Evolutionary conservation across 495 filamentous ascomycete species (phyloP).

Genomic region (Xanthoparmelia taractica): DNA sequence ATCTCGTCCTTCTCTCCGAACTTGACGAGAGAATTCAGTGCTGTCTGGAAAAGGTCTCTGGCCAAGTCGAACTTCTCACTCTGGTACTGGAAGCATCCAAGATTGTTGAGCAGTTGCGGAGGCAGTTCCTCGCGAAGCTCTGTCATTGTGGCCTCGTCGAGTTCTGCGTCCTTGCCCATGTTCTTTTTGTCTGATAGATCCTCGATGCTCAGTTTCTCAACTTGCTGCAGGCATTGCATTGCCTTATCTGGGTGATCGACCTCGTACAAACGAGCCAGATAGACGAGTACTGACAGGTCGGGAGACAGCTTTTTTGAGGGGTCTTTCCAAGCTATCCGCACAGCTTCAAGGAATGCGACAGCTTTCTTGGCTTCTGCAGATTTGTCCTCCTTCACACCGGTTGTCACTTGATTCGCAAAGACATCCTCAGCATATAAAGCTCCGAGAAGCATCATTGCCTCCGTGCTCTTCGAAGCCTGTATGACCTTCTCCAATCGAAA

Average conservation of each 20-base stretch:
- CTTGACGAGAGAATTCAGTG: conserved; percentile 74
- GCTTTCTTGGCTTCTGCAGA: conserved; percentile 74
- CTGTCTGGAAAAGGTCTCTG: conserved; percentile 80
- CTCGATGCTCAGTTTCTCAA: conserved; percentile 78
- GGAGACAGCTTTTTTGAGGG: conserved; percentile 72
- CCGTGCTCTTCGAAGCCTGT: conserved; percentile 73
- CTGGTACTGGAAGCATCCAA: conserved; percentile 90
- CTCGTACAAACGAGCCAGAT: conserved; percentile 87
- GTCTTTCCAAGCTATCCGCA: conserved; percentile 83
- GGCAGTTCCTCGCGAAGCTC: conserved; percentile 66
- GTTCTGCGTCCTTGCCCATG: conserved; percentile 53
- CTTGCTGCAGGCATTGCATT: conserved; percentile 78
- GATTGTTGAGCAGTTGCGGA: conserved; percentile 91
- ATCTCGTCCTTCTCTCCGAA: conserved; percentile 55
- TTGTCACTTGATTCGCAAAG: conserved; percentile 59
- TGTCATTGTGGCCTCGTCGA: conserved; percentile 49
- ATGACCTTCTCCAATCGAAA: conserved; percentile 90
- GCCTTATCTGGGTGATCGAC: conserved; percentile 77
- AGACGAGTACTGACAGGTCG: conserved; percentile 84
- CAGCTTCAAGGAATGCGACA: conserved; percentile 68
- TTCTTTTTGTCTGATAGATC: conserved; percentile 58
- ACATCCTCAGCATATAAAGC: conserved; percentile 91
- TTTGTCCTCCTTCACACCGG: conserved; percentile 77
- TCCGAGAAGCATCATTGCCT: conserved; percentile 83
- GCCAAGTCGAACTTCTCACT: conserved; percentile 71